Evolutionary conservation across 192 early-diverging fungal species (phyloP).

Genomic region (Coemansia sp.): DNA sequence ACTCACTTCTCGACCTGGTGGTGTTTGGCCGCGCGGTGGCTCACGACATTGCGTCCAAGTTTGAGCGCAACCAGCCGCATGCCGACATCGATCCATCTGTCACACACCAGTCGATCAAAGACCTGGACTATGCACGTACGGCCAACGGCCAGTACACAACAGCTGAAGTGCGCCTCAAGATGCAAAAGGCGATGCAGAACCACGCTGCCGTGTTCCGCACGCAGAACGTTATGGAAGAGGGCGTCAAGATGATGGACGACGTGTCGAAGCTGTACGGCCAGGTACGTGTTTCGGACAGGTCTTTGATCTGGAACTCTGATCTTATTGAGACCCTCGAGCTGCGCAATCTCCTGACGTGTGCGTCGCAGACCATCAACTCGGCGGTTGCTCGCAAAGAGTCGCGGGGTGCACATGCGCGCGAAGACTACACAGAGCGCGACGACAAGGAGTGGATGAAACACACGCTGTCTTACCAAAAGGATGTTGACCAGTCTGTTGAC

Average conservation of each 20-base stretch:
- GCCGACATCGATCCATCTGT: conserved; percentile 77
- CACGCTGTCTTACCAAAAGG: conserved; percentile 91
- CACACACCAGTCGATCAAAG: conserved; percentile 86
- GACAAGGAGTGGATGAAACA: conserved; percentile 99
- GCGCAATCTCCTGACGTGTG: conserved; percentile 95
- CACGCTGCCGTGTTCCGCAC: conserved; percentile 98
- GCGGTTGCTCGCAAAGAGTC: conserved; percentile 95
- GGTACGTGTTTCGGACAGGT: conserved; percentile 86
- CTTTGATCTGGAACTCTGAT: conserved; percentile 98
- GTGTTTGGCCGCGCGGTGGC: conserved; percentile 97
- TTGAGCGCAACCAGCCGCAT: conserved; percentile 87
- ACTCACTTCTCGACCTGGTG: conserved; percentile 97
- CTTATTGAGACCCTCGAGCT: conserved; percentile 95
- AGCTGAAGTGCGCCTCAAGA: conserved; percentile 84
- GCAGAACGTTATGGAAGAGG: conserved; percentile 83
- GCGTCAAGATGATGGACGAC: conserved; percentile 80
- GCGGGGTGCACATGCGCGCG: conserved; percentile 96
- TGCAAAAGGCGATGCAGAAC: conserved; percentile 98
- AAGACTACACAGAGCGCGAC: conserved; percentile 88
- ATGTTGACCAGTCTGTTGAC: conserved; percentile 70
- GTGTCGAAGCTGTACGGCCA: conserved; percentile 79
- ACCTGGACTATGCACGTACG: conserved; percentile 92
- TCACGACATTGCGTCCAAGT: conserved; percentile 88
- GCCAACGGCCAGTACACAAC: conserved; percentile 78
- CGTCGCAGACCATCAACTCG: conserved; percentile 87